Evolutionary conservation across 306 rosid species (phyloP).

Genomic region (Phaseolus lunatus): DNA sequence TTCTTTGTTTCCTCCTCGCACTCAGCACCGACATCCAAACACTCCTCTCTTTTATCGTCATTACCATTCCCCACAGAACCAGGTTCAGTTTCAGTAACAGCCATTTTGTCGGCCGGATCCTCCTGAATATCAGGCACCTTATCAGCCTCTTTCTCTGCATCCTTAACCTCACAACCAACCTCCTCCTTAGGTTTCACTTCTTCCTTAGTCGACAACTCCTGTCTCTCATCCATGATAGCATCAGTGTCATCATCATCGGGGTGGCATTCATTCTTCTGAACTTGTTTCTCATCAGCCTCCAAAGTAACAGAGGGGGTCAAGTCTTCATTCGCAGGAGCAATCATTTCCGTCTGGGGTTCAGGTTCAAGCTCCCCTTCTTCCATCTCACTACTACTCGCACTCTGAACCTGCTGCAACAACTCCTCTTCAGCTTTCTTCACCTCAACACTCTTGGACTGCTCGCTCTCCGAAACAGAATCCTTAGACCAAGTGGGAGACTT

Average conservation of each 20-base stretch:
- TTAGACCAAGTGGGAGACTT: slow-evolving; percentile 65
- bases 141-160: slow-evolving; percentile 48
- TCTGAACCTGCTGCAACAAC: slow-evolving; percentile 53
- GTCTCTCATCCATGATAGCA: slow-evolving; percentile 43
- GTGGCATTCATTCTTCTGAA: slow-evolving; percentile 47
- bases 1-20: slow-evolving; percentile 46
- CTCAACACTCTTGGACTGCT: slow-evolving; percentile 86
- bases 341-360: slow-evolving; percentile 49
- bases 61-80: slow-evolving; percentile 33
- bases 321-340: slow-evolving; percentile 40
- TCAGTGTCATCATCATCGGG: slow-evolving; percentile 36
- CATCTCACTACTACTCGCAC: slow-evolving; percentile 74
- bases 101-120: slow-evolving; percentile 25
- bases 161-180: slow-evolving; percentile 38
- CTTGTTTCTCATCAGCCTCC: slow-evolving; percentile 48
- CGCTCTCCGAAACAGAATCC: slow-evolving; percentile 53
- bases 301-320: slow-evolving; percentile 11
- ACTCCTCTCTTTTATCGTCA: slow-evolving; percentile 39
- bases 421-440: slow-evolving; percentile 68
- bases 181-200: slow-evolving; percentile 44
- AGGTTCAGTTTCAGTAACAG: slow-evolving; percentile 40
- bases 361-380: slow-evolving; percentile 87
- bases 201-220: slow-evolving; percentile 29
- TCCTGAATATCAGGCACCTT: slow-evolving; percentile 46
- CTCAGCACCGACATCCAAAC: slow-evolving; percentile 46